Base-by-base conservation (phyloP, 2,329 filamentous ascomycete genomes). In the Trichophyton simii region DNA sequence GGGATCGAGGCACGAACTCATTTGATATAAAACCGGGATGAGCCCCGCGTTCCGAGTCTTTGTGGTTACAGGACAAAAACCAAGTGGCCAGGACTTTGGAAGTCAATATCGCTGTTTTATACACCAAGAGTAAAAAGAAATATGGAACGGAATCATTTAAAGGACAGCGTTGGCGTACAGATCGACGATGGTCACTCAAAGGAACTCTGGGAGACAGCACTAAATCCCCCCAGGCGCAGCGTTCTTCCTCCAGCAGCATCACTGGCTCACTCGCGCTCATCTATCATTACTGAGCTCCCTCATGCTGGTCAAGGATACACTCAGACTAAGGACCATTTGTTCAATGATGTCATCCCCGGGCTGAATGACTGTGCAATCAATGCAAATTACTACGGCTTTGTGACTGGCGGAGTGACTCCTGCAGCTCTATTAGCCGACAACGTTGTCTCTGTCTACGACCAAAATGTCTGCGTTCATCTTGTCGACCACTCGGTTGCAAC, bases 391-490 rank as follows among this genome's bases (percentile, higher is more conserved):
- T 95, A 89, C 72, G 91, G 90, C 63, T 96, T 96, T 71, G 87
- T 96, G 4, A 95, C 87, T 0, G 92, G 92, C 52, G 88, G 89
- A 13, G 79, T 81, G 6, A 88, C 91, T 0, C 89, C 90, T 4
- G 84, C 90, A 25, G 91, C 91, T 36, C 81, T 87, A 66, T 82
- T 89, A 60, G 91, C 90, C 1, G 92, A 96, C 72, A 87, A 90
- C 65, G 75, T 96, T n/a, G 90, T 92, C 63, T 86, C 86, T 3
- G 81, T 83, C 7, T 82, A 87, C 63, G 91, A 96, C 71, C 89
- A 95, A 71, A 96, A 91, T 72, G 85, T 91, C 3, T 82, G 86
- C 62, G 88, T 95, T 0, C 91, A 96, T 71, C 78, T 96, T 1
- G 86, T 89, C 0, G 77, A 79, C 20, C 88, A 96, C 72, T 87